Conservation (phyloP, 768 basidiomycete genomes). For the Bullera alba region DNA sequence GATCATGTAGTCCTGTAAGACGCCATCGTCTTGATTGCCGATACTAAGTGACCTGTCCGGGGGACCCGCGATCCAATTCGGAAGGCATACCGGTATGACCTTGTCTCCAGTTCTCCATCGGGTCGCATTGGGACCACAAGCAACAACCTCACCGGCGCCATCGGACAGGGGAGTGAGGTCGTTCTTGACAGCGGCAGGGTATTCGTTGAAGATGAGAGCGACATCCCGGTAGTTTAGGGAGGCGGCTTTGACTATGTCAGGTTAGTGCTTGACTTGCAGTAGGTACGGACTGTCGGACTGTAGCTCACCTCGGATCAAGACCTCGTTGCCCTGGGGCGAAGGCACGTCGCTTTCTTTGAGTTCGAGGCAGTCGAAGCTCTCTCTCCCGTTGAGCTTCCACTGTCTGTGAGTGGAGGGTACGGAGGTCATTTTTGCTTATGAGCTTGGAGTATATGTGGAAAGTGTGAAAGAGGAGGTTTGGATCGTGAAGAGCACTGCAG, state of each 20-base stretch:
- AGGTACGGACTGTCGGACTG: not conserved
- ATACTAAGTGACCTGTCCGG: not conserved
- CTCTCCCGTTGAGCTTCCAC: not conserved
- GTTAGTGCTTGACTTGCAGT: not conserved
- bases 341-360: not conserved
- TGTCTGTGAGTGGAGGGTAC: not conserved
- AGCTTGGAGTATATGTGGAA: not conserved
- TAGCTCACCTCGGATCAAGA: not conserved
- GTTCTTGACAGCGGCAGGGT: not conserved
- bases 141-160: not conserved
- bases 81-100: not conserved
- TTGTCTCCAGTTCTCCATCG: not conserved
- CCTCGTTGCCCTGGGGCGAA: not conserved
- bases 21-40: not conserved
- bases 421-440: not conserved
- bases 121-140: not conserved
- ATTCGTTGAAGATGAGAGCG: not conserved
- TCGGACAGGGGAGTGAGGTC: not conserved
- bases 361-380: not conserved
- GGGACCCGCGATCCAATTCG: not conserved
- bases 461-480: not conserved
- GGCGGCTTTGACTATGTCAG: not conserved
- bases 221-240: not conserved
- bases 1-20: not conserved
- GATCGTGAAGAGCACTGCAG: no score